Base-by-base conservation (phyloP, 345 rosid species). In the Aquilaria yunnanensis region DNA sequence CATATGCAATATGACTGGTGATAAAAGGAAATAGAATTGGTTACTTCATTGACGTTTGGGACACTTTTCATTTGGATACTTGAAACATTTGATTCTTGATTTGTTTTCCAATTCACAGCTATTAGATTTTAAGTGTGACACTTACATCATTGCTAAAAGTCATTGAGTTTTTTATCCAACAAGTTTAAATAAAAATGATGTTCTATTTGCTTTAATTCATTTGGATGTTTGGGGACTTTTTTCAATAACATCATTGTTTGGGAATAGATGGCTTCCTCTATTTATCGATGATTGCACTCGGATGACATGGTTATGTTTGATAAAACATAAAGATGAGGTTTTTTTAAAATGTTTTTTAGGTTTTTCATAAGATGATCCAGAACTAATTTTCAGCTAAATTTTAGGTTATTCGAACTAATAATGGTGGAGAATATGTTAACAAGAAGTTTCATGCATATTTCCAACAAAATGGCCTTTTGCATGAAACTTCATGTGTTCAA, bases 231-330 rank as follows among this genome's bases (percentile, higher is more conserved):
- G 51, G 1, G 51, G 10, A 8, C 51, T 1, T 47, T 47, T 1
- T 13, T 13, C 51, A 47, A 47, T 47, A 47, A 8, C 51, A 8
- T 8, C 13, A 8, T 8, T 13, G 1, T 47, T 13, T 13, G 51
- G 51, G 13, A 47, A 8, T 13, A 1, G 51, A 9, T 47, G 51
- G 51, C 13, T 47, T 47, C 1, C 13, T 47, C 9, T 47, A 47
- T 47, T 47, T 47, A 13, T 47, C 13, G 59, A 56, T 56, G 59
- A 29, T 2, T 56, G 59, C 14, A 56, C 59, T 56, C 2, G 59
- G 5, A 56, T 56, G 59, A 56, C 59, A 56, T 23, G 23, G 23
- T 23, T 23, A 23, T 23, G 23, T 23, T 23, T 23, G 23, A 23
- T 23, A 23, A 23, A 56, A 56, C 33, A 29, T n/a, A 56, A 56